phyloP scores from a whole-genome alignment of 768 basidiomycete genomes.

The Lactifluus hygrophoroides region DNA sequence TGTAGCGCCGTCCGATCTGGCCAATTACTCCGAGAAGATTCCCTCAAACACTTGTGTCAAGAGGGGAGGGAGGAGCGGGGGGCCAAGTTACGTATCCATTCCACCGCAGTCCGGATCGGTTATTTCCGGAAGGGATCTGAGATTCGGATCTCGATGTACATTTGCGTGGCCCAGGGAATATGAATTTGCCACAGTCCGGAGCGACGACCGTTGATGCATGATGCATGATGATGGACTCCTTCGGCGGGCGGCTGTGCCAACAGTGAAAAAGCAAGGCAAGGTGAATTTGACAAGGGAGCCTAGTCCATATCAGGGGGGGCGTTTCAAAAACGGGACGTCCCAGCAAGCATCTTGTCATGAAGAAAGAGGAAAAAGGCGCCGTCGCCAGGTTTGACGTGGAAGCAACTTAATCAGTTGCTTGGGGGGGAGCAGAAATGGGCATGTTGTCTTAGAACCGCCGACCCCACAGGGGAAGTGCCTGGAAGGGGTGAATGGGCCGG shows the following conservation, averaged over 20 bases:
- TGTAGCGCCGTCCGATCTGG: background rate
- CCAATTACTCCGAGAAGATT: constrained; percentile 13
- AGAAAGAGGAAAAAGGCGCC: constrained; percentile 5
- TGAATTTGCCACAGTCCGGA: constrained; percentile 12
- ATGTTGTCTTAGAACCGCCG: constrained; percentile 19
- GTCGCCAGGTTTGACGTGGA: constrained; percentile 17
- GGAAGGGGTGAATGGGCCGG: constrained; percentile 9
- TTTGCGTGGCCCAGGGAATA: constrained; percentile 13
- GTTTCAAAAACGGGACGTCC: background rate
- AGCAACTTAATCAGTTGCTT: constrained; percentile 19
- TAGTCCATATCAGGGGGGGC: constrained; percentile 7
- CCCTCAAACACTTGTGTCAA: constrained; percentile 13
- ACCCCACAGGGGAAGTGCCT: constrained; percentile 21
- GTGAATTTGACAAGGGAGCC: constrained; percentile 11
- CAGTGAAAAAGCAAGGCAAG: constrained; percentile 4
- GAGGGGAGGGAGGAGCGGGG: background rate
- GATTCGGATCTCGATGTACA: constrained; percentile 13
- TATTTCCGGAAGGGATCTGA: constrained; percentile 14
- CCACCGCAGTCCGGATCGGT: constrained; percentile 11
- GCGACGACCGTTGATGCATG: constrained; percentile 10
- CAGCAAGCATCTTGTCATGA: constrained; percentile 4
- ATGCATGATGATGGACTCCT: constrained; percentile 8
- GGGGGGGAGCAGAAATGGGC: constrained; percentile 8
- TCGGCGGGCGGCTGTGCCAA: constrained; percentile 18
- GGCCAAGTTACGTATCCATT: constrained; percentile 9